Evolutionary conservation across 1,139 yeast species (phyloP).

Genomic region (Suhomyces guaymorum): DNA sequence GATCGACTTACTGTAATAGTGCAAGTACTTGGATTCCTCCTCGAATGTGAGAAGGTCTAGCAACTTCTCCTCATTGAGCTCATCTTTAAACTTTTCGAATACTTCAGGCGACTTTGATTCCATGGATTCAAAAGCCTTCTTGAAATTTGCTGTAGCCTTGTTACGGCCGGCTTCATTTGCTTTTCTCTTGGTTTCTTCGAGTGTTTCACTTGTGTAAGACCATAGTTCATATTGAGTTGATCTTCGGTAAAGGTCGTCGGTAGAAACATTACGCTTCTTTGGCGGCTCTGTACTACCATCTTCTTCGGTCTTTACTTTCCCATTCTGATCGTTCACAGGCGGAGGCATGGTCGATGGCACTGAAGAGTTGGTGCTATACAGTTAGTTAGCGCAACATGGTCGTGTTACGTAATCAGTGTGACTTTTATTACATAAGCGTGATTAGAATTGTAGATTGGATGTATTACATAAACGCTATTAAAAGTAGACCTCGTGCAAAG

Average conservation of each 20-base stretch:
- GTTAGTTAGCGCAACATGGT: too few relatives aligned
- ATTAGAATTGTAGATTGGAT: too few relatives aligned
- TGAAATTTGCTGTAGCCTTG: slow-evolving; percentile 41
- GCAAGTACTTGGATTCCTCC: slow-evolving; percentile 70
- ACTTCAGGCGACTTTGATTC: slow-evolving; percentile 32
- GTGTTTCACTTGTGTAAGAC: slow-evolving; percentile 70
- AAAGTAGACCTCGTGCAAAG: too few relatives aligned
- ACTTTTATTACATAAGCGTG: not conserved
- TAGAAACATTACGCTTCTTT: slow-evolving; percentile 29
- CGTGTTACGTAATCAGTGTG: too few relatives aligned
- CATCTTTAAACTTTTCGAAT: slow-evolving; percentile 33
- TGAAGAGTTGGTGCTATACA: too few relatives aligned
- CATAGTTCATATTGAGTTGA: slow-evolving; percentile 83
- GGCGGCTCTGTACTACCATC: slow-evolving; percentile 1
- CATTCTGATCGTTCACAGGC: slow-evolving; percentile 1
- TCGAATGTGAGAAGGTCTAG: slow-evolving; percentile 55
- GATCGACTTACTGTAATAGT: slow-evolving; percentile 71
- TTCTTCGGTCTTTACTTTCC: slow-evolving; percentile 3
- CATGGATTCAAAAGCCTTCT: slow-evolving; percentile 25
- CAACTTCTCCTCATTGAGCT: slow-evolving; percentile 31
- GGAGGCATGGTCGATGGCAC: slow-evolving; percentile 7
- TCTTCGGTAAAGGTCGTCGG: slow-evolving; percentile 83
- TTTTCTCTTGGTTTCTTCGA: slow-evolving; percentile 46
- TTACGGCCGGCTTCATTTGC: slow-evolving; percentile 56
- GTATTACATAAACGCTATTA: not conserved